phyloP scores from a whole-genome alignment of 257 asterid genomes.

The Solanum tarijense region DNA sequence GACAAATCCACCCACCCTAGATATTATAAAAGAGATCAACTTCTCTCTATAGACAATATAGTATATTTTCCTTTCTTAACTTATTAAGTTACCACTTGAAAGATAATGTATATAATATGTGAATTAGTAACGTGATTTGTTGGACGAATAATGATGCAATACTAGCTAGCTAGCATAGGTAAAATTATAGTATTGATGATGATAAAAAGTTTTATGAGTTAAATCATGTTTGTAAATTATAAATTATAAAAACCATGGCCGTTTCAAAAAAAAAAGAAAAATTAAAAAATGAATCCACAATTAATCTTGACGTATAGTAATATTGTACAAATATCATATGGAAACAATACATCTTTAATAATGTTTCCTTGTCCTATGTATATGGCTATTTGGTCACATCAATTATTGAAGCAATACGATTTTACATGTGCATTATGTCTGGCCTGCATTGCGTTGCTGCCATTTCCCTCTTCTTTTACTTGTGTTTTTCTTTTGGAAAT shows the following conservation, averaged over 20 bases:
- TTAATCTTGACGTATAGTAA: neutral
- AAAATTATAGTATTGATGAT: too few relatives aligned
- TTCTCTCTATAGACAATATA: too few relatives aligned
- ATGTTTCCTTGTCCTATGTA: conserved; percentile 16
- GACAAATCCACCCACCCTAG: too few relatives aligned
- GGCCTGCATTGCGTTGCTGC: neutral
- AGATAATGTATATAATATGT: neutral
- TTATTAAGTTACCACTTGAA: neutral
- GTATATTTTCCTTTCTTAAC: neutral
- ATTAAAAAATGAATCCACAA: neutral
- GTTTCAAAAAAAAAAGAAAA: neutral
- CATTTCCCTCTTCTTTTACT: neutral
- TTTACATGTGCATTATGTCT: neutral
- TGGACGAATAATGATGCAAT: neutral
- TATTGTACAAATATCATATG: neutral
- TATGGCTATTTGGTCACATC: conserved; percentile 4
- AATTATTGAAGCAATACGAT: conserved; percentile 24
- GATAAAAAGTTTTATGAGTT: neutral
- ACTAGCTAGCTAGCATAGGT: neutral
- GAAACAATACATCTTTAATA: conserved; percentile 1
- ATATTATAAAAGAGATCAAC: too few relatives aligned
- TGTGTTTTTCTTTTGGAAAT: neutral
- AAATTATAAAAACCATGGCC: neutral
- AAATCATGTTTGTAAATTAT: neutral
- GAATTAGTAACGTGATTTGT: neutral